Conservation (phyloP, 306 rosid genomes). For the Geum urbanum region DNA sequence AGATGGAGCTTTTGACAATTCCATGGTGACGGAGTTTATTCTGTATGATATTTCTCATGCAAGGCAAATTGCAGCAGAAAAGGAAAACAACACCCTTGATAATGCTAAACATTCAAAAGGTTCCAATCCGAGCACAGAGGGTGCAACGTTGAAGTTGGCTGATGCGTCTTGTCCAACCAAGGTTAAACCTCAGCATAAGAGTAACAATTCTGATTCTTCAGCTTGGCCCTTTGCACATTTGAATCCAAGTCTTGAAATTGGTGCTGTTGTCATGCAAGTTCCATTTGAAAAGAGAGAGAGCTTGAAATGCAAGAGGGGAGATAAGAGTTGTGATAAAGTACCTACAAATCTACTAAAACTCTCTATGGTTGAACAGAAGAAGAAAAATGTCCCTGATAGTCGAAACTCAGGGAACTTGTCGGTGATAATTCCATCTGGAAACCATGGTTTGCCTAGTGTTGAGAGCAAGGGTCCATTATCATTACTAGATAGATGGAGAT, state of each 20-base stretch:
- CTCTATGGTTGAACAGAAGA: constrained; percentile 38
- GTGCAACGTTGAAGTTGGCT: constrained; percentile 29
- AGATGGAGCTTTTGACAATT: constrained; percentile 55
- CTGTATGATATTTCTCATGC: constrained; percentile 73
- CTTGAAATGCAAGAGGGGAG: constrained; percentile 45
- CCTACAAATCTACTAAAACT: constrained; percentile 35
- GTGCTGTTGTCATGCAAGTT: constrained; percentile 66
- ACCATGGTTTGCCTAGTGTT: constrained; percentile 64
- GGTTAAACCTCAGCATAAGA: constrained; percentile 45
- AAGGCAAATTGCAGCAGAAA: constrained; percentile 43
- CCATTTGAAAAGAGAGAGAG: constrained; percentile 62
- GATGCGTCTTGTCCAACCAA: constrained; percentile 29
- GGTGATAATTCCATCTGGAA: constrained; percentile 78
- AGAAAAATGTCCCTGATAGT: constrained; percentile 27
- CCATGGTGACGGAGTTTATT: constrained; percentile 72
- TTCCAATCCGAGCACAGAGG: constrained; percentile 36
- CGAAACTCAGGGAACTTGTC: constrained; percentile 52
- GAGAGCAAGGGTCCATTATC: constrained; percentile 66
- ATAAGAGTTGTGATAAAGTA: constrained; percentile 28
- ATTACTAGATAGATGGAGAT: constrained; percentile 76
- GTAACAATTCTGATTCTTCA: constrained; percentile 33
- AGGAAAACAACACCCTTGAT: constrained; percentile 35
- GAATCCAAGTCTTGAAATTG: constrained; percentile 58
- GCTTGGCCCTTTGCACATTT: constrained; percentile 44
- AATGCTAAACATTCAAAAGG: constrained; percentile 34